These are phyloP conservation scores for Talaromyces sp. DNA, from an alignment of 2,329 filamentous ascomycete species.

Conservation along the genomic window DNA sequence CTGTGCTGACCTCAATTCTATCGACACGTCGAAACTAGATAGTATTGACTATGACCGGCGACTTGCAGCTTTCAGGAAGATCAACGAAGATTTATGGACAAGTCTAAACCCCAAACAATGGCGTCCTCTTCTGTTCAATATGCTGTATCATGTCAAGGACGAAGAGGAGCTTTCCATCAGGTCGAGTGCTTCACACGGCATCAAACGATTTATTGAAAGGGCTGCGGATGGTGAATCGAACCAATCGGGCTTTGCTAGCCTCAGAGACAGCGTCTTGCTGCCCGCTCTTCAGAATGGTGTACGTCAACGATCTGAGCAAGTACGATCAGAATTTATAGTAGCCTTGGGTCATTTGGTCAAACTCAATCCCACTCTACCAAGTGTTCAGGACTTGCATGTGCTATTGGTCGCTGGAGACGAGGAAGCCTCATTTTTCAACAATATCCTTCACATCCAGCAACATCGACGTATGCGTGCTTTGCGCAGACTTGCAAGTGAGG, in stretches of 20 bases:
- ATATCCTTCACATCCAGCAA: slow-evolving; percentile 85
- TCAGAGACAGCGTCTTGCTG: slow-evolving; percentile 66
- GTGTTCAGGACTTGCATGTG: slow-evolving; percentile 70
- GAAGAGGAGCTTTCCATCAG: slow-evolving; percentile 87
- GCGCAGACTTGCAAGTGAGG: slow-evolving; percentile 69
- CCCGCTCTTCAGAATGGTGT: slow-evolving; percentile 75
- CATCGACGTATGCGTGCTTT: slow-evolving; percentile 82
- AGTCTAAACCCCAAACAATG: slow-evolving; percentile 71
- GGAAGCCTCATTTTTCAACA: slow-evolving; percentile 84
- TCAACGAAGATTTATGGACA: slow-evolving; percentile 63
- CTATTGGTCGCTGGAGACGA: slow-evolving; percentile 72
- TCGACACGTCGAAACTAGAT: slow-evolving; percentile 68
- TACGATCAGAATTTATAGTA: slow-evolving; percentile 76
- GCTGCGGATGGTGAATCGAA: slow-evolving; percentile 48
- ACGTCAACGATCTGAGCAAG: slow-evolving; percentile 75
- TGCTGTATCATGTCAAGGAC: slow-evolving; percentile 81
- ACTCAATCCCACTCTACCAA: slow-evolving; percentile 65
- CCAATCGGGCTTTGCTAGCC: slow-evolving; percentile 52
- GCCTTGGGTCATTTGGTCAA: slow-evolving; percentile 77
- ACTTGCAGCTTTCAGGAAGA: slow-evolving; percentile 69
- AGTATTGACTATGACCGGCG: slow-evolving; percentile 86
- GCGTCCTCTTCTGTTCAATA: slow-evolving; percentile 83
- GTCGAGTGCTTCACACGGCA: slow-evolving; percentile 73
- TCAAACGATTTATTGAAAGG: slow-evolving; percentile 74
- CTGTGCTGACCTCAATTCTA: slow-evolving; percentile 79